Conservation (phyloP, 768 basidiomycete genomes). For the Macrocybe gigantea region DNA sequence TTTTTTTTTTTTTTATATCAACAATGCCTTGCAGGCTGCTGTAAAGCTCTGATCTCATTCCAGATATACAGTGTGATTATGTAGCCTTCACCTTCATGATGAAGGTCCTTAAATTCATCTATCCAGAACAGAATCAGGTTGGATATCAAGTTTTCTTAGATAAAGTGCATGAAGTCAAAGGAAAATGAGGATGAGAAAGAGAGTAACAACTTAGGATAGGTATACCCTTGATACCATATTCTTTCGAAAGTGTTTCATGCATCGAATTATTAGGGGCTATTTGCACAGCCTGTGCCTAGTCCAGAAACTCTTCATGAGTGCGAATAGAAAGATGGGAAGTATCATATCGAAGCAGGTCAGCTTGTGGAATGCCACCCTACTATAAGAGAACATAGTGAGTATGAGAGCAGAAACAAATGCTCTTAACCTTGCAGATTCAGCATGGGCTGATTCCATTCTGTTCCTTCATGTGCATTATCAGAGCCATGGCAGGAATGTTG, state of each 20-base stretch:
- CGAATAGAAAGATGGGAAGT: slow-evolving; percentile 23
- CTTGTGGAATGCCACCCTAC: slow-evolving; percentile 12
- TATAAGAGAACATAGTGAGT: slow-evolving; percentile 20
- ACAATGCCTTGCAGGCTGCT: too few species aligned
- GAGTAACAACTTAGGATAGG: slow-evolving; percentile 22
- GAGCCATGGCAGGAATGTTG: slow-evolving; percentile 18
- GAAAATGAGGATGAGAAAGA: slow-evolving; percentile 34
- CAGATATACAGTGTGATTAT: slow-evolving; percentile 24
- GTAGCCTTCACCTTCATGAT: slow-evolving; percentile 24
- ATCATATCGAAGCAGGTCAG: background rate
- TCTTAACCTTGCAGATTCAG: slow-evolving; percentile 30
- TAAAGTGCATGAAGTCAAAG: slow-evolving; percentile 45
- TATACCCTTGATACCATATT: slow-evolving; percentile 22
- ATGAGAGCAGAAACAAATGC: slow-evolving; percentile 12
- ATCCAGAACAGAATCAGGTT: slow-evolving; percentile 36
- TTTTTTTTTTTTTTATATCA: too few species aligned
- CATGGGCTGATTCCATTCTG: slow-evolving; percentile 30
- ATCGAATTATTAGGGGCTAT: slow-evolving; percentile 9
- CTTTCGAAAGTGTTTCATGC: slow-evolving; percentile 12
- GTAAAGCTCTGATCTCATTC: slow-evolving; percentile 32
- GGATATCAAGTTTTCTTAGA: slow-evolving; percentile 36
- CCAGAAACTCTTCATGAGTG: slow-evolving; percentile 17
- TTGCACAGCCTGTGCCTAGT: slow-evolving; percentile 10
- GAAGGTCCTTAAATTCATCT: slow-evolving; percentile 33
- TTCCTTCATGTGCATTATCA: slow-evolving; percentile 31